These are phyloP conservation scores for Phytopythium mirpurense DNA, from an alignment of 352 stramenopile species.

Conservation along the genomic window DNA sequence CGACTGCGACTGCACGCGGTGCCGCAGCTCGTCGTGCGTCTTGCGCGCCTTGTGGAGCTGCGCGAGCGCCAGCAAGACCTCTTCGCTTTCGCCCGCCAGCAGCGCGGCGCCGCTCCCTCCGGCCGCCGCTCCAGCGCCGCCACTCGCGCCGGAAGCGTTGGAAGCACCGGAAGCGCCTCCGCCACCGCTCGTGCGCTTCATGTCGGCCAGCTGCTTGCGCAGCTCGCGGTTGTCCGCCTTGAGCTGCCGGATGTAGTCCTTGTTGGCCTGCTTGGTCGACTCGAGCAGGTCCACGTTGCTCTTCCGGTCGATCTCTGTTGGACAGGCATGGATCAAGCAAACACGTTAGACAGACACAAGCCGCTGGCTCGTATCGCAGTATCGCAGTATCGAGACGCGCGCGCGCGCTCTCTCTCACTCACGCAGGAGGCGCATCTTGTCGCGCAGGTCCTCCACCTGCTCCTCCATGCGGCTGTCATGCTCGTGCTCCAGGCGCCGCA, in stretches of 20 bases:
- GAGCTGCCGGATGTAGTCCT: slow-evolving; percentile 84
- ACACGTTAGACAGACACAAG: too few species aligned
- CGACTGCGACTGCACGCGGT: slow-evolving; percentile 67
- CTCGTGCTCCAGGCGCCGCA: slow-evolving; percentile 76
- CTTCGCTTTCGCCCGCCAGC: slow-evolving; percentile 39
- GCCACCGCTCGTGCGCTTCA: slow-evolving; percentile 45
- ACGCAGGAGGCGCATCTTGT: slow-evolving; percentile 85
- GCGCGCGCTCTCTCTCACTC: too few species aligned
- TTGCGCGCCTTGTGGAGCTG: slow-evolving; percentile 74
- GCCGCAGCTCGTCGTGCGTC: slow-evolving; percentile 70
- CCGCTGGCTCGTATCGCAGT: too few species aligned
- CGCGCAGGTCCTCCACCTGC: slow-evolving; percentile 73
- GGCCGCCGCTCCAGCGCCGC: slow-evolving; percentile 1
- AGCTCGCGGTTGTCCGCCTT: slow-evolving; percentile 89
- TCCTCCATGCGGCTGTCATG: slow-evolving; percentile 82
- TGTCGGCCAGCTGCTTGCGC: slow-evolving; percentile 74
- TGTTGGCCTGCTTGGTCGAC: slow-evolving; percentile 87
- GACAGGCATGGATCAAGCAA: not conserved
- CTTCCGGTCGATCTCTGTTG: slow-evolving; percentile 79
- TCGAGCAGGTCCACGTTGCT: slow-evolving; percentile 82
- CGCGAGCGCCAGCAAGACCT: slow-evolving; percentile 38
- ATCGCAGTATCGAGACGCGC: too few species aligned
- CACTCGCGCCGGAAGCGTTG: not conserved
- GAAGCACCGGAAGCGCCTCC: slow-evolving; percentile 1
- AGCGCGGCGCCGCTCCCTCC: slow-evolving; percentile 1